Conservation (phyloP, 2,329 filamentous ascomycete species). For the Aspergillus sp. region DNA sequence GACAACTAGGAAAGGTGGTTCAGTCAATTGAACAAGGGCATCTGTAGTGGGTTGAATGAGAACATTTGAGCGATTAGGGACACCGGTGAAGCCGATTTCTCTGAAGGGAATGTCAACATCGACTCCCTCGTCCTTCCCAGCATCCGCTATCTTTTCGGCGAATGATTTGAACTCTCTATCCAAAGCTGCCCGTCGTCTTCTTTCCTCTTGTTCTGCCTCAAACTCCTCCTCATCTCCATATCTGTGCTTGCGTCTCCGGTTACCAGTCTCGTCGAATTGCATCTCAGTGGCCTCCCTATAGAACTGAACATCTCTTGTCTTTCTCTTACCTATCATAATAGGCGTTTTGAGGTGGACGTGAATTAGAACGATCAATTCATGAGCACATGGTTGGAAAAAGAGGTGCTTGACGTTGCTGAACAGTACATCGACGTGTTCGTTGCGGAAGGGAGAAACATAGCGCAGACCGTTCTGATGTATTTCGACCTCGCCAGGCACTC, state of each 20-base stretch:
- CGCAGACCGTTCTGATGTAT: conserved; percentile 99
- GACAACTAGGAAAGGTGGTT: conserved; percentile 94
- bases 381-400: conserved; percentile 96
- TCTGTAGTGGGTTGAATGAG: conserved; percentile 95
- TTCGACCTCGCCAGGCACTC: conserved; percentile 91
- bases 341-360: conserved; percentile 97
- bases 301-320: conserved; percentile 98
- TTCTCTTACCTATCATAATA: conserved; percentile 97
- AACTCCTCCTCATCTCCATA: conserved; percentile 99
- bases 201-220: conserved; percentile 95
- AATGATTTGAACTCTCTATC: conserved; percentile 96
- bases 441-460: conserved; percentile 79
- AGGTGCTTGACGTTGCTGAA: conserved; percentile 99
- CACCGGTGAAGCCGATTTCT: conserved; percentile 94
- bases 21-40: conserved; percentile 93
- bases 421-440: conserved; percentile 85
- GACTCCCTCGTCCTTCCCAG: conserved; percentile 83
- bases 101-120: conserved; percentile 96
- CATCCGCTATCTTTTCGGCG: conserved; percentile 95
- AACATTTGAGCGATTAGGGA: conserved; percentile 92
- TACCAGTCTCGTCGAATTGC: conserved; percentile 97
- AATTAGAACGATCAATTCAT: conserved; percentile 96
- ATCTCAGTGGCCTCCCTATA: conserved; percentile 98
- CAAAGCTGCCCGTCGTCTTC: conserved; percentile 83
- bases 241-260: conserved; percentile 94